These are phyloP conservation scores for Scutellaria baicalensis DNA, from an alignment of 257 asterid species.

Conservation along the genomic window DNA sequence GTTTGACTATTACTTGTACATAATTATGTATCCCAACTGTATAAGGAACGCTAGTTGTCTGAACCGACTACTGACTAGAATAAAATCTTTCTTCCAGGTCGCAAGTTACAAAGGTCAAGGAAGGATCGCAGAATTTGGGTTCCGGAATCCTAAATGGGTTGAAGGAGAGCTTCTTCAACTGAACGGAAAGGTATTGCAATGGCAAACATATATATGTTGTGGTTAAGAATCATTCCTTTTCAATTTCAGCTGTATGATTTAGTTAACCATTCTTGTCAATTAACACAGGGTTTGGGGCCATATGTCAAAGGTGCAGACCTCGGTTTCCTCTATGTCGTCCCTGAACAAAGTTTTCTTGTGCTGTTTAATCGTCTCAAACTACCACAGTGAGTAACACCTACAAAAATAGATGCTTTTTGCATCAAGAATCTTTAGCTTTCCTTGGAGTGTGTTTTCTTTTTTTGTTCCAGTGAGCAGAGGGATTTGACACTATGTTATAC, in stretches of 20 bases:
- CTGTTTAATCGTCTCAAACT: conserved; percentile 80
- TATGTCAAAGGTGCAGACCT: conserved; percentile 87
- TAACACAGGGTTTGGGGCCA: conserved; percentile 70
- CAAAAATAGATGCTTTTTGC: not conserved
- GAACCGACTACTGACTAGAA: conserved; percentile 4
- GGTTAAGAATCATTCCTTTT: not conserved
- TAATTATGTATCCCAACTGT: not conserved
- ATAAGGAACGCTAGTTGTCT: not conserved
- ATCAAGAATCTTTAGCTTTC: not conserved
- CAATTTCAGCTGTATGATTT: not conserved
- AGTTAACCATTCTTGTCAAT: not conserved
- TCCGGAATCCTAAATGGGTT: conserved; percentile 82
- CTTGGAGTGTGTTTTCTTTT: not conserved
- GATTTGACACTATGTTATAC: conserved; percentile 15
- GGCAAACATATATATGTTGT: not conserved
- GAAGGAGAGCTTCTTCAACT: conserved; percentile 93
- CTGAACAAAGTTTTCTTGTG: conserved; percentile 91
- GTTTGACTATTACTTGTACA: not conserved
- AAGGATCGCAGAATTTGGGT: conserved; percentile 84
- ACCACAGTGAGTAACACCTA: conserved; percentile 45
- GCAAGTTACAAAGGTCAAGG: conserved; percentile 93
- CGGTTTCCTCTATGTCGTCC: conserved; percentile 81
- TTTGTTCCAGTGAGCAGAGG: not conserved
- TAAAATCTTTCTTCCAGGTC: conserved; percentile 33
- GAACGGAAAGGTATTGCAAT: conserved; percentile 67